Percentiles rank a stretch among this genome's conserved stretches.
These are phyloP conservation scores for Cryphonectria japonica DNA, from an alignment of 2,329 filamentous ascomycete species.

Conservation along the genomic window DNA sequence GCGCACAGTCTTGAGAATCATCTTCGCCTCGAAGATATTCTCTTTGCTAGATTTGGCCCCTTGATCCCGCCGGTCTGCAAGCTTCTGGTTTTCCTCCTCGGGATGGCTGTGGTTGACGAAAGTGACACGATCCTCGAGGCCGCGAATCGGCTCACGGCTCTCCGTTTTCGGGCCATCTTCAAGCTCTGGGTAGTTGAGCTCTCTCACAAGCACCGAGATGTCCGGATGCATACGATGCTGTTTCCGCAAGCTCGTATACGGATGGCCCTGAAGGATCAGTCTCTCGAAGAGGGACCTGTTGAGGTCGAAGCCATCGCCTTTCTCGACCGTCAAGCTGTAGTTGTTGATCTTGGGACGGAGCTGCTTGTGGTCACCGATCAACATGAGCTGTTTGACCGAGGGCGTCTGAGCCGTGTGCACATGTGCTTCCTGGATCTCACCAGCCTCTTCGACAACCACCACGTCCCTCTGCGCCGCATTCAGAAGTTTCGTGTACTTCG, in stretches of 20 bases:
- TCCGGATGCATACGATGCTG: slow-evolving; percentile 74
- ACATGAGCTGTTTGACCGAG: slow-evolving; percentile 63
- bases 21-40: slow-evolving; percentile 67
- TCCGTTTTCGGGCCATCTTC: slow-evolving; percentile 56
- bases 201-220: slow-evolving; percentile 62
- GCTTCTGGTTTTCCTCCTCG: slow-evolving; percentile 50
- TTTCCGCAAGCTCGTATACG: slow-evolving; percentile 56
- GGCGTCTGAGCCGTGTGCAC: slow-evolving; percentile 62
- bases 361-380: slow-evolving; percentile 77
- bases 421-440: slow-evolving; percentile 72
- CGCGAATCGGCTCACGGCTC: slow-evolving; percentile 52
- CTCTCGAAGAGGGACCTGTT: slow-evolving; percentile 73
- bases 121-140: slow-evolving; percentile 62
- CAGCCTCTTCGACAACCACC: slow-evolving; percentile 72
- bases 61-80: slow-evolving; percentile 56
- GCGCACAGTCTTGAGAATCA: slow-evolving; percentile 66
- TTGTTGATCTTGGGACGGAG: slow-evolving; percentile 69
- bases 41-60: slow-evolving; percentile 57
- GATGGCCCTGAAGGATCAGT: slow-evolving; percentile 59
- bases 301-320: slow-evolving; percentile 67
- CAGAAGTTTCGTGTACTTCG: slow-evolving; percentile 62
- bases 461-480: slow-evolving; percentile 59
- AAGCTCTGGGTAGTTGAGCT: slow-evolving; percentile 65
- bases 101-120: slow-evolving; percentile 67
- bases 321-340: slow-evolving; percentile 64